Conservation (phyloP, 108 stramenopile species). For the Stephanodiscus triporus region DNA sequence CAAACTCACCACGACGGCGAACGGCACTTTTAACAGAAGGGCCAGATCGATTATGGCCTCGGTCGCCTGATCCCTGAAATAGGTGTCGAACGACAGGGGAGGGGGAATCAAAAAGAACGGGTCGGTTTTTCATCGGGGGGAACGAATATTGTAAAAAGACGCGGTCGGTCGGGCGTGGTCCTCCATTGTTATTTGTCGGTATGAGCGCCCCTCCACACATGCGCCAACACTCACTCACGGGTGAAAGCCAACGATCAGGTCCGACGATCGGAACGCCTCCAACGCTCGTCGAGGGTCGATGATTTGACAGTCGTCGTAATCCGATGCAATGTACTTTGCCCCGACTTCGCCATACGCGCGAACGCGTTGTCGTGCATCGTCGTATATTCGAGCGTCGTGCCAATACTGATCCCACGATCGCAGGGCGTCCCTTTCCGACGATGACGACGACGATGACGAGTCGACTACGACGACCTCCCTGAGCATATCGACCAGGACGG, state of each 20-base stretch:
- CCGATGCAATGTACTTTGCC: too few species aligned
- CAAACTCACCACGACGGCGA: conserved; percentile 58
- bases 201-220: too few species aligned
- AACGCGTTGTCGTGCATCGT: too few species aligned
- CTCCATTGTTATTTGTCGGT: too few species aligned
- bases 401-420: too few species aligned
- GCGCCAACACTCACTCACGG: conserved; percentile 46
- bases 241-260: conserved; percentile 86
- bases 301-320: conserved; percentile 35
- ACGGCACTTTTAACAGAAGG: conserved; percentile 57
- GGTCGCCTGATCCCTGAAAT: conserved; percentile 74
- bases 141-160: too few species aligned
- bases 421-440: background rate
- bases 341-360: too few species aligned
- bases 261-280: conserved; percentile 19
- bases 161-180: background rate
- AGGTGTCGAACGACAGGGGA: too few species aligned
- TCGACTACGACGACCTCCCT: conserved; percentile 7
- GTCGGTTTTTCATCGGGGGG: too few species aligned
- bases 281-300: conserved; percentile 33
- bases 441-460: conserved; percentile 15
- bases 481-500: conserved; percentile 51
- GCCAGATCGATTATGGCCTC: conserved; percentile 77
- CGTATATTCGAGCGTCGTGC: too few species aligned
- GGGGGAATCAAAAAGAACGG: too few species aligned